These are phyloP conservation scores for Pichia kluyveri DNA, from an alignment of 805 yeast genomes.

Conservation along the genomic window DNA sequence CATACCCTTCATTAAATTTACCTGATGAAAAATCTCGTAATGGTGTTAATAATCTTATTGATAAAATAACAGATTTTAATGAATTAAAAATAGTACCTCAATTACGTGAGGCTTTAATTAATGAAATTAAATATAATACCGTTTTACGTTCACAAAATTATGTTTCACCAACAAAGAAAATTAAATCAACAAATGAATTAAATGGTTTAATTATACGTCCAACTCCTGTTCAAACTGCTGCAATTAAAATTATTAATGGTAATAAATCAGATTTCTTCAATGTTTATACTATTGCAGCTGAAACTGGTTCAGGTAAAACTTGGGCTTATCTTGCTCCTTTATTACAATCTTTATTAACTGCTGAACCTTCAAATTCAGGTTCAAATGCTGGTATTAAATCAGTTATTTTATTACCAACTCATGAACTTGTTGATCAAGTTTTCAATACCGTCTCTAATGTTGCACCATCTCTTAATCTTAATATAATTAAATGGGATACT, in stretches of 20 bases:
- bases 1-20: slow-evolving; percentile 37
- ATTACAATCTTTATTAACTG: slow-evolving; percentile 56
- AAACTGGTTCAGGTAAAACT: slow-evolving; percentile 95
- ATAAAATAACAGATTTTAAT: slow-evolving; percentile 54
- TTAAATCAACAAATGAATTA: slow-evolving; percentile 25
- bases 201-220: slow-evolving; percentile 40
- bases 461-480: slow-evolving; percentile 30
- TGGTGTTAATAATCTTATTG: slow-evolving; percentile 31
- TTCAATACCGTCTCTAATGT: slow-evolving; percentile 32
- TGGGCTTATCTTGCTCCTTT: slow-evolving; percentile 82
- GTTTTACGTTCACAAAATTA: slow-evolving; percentile 29
- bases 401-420: slow-evolving; percentile 80
- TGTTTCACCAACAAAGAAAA: slow-evolving; percentile 20
- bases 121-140: slow-evolving; percentile 42
- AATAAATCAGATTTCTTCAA: slow-evolving; percentile 35
- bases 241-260: slow-evolving; percentile 48
- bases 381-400: slow-evolving; percentile 47
- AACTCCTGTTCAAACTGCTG: slow-evolving; percentile 76
- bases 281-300: slow-evolving; percentile 81
- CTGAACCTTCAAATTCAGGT: slow-evolving; percentile 14
- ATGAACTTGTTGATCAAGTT: slow-evolving; percentile 81
- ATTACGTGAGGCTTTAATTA: slow-evolving; percentile 50
- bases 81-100: slow-evolving; percentile 58
- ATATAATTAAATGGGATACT: slow-evolving; percentile 53
- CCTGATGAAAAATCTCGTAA: slow-evolving; percentile 28